Evolutionary conservation across 768 basidiomycete genomes (phyloP), one percentile per base, ranked within the genome.

Genomic region (Cyclocybe cylindracea): DNA sequence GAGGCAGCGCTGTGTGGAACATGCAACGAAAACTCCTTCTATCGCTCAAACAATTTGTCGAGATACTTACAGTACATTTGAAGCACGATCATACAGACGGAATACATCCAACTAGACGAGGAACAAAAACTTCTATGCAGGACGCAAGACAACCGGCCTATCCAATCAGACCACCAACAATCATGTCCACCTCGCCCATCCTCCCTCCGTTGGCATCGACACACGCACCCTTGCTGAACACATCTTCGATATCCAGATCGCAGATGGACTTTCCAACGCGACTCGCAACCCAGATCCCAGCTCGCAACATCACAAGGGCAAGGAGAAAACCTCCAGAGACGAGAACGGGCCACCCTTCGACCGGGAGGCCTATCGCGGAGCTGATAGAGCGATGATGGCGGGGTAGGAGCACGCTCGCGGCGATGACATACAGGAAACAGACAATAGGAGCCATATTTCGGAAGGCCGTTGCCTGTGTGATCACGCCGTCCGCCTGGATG

Each of bases 151-250:
- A 24, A 5, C 24, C 24, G 24, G 5, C 3, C 41, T 43, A 43
- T 6, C 18, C 11, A 29, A 50, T 34, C 50, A 60, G 56, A 13
- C 52, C 52, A 1, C 59, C 57, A 3, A 50, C 37, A 24, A 63
- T 55, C 35, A 63, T 48, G 38, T 60, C 59, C 9, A 46, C 55
- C 19, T 57, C 50, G 3, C 53, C 57, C 37, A 63, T 52, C 4
- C 57, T 50, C 36, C n/a, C 51, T n/a, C 59, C 61, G 29, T 57
- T 54, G 8, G 41, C 42, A 42, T 53, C 57, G 4, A 44, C 40
- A 19, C 53, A 48, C 34, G 52, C 59, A 9, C 53, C 53, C 29
- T 53, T 55, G 34, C 54, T 34, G 35, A 57, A 53, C 5, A 51
- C n/a, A 9, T 45, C 43, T 5, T 31, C 35, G 35, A 63, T 44